phyloP scores from a whole-genome alignment of 768 basidiomycete species.

The Pleurotus giganteus region DNA sequence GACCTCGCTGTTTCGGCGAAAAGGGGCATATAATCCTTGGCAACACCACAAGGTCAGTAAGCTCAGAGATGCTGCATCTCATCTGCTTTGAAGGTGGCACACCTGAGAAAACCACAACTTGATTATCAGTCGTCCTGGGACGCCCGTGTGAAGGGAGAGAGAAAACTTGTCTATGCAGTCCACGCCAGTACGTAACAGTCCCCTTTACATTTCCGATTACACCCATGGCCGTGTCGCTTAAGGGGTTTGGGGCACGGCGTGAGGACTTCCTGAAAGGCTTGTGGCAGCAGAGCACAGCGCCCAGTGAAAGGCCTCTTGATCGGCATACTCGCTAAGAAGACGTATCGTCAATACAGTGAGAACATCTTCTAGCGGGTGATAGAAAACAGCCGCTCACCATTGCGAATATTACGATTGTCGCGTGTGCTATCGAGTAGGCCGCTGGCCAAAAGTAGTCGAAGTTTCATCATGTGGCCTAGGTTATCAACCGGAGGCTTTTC shows the following conservation, averaged over 20 bases:
- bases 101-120: background rate
- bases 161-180: background rate
- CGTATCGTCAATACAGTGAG: background rate
- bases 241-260: constrained; percentile 3
- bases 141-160: background rate
- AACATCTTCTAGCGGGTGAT: background rate
- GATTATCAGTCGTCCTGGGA: background rate
- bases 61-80: background rate
- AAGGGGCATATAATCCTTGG: background rate
- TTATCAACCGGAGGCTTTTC: constrained; percentile 6
- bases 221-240: background rate
- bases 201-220: background rate
- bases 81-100: background rate
- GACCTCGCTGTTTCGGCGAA: background rate
- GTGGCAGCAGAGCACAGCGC: background rate
- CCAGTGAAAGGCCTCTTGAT: constrained; percentile 7
- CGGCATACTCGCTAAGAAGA: constrained; percentile 8
- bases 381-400: background rate
- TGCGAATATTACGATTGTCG: background rate
- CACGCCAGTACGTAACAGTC: background rate
- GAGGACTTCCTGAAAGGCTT: background rate
- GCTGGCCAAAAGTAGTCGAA: background rate
- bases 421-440: background rate
- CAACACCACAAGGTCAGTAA: too few species aligned
- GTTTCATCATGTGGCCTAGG: constrained; percentile 3